Evolutionary conservation across 192 early-diverging fungal species (phyloP), one percentile per base, ranked within the genome.

Genomic region (Phlyctochytrium planicorne): DNA sequence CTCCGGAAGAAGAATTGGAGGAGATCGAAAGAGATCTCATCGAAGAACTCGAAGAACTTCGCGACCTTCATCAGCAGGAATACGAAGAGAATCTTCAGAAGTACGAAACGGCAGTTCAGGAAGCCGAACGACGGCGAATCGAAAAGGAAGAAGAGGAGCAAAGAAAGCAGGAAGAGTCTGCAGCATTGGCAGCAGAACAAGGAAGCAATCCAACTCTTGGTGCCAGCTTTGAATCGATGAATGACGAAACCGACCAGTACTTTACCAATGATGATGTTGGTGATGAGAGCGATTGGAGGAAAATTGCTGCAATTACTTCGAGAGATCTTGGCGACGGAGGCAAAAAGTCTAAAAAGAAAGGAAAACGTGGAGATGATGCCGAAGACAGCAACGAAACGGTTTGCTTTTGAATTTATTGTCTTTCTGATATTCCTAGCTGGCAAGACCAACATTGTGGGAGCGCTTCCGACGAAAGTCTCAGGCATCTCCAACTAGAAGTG

Each of bases 21-120:
- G 16, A 60, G 23, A 52, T 66, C 40, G 25, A 66, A 0, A 47
- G 55, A n/a, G 57, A 72, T 30, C 25, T 72, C 23, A 56, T 63
- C 31, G 17, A 65, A 1, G 70, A 72, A 40, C 47, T 72, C 1
- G 29, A 59, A 16, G 70, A 72, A 47, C 64, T 72, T 27, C 63
- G 65, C 30, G 70, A 72, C 14, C 20, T 72, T 14, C 70, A 72
- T 66, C 52, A 72, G 31, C 60, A 60, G 2, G 64, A 59, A 25
- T 36, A 66, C 47, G 63, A 72, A 31, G 30, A 53, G 6, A 35
- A 65, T 29, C 17, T 53, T n/a, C 32, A 53, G 20, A 24, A 37
- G 36, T 66, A 72, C 40, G 61, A 65, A 25, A 2, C 52, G 14
- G 23, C 62, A 23, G 27, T 72, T 29, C 27, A 65, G 35, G 70